Conservation (phyloP, 805 yeast species). For the Komagataella kurtzmanii region DNA sequence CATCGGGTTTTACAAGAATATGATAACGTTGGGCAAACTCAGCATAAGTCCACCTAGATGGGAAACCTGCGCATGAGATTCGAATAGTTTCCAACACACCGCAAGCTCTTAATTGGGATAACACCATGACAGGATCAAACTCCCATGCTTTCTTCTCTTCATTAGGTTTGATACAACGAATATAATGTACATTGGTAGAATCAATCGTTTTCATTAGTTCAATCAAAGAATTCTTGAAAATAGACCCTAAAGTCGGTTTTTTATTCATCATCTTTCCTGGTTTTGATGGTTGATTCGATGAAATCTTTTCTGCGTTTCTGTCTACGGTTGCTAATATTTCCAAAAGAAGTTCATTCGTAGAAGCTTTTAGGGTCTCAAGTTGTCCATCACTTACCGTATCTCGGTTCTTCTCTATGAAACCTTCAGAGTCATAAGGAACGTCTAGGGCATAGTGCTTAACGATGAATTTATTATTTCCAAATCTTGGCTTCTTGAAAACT, state of each 20-base stretch:
- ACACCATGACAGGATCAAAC: constrained; percentile 89
- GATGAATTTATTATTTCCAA: constrained; percentile 83
- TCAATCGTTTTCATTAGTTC: constrained; percentile 89
- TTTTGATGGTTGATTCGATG: constrained; percentile 21
- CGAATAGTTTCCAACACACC: constrained; percentile 96
- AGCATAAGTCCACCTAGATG: constrained; percentile 88
- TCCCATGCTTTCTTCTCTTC: constrained; percentile 92
- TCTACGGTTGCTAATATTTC: constrained; percentile 57
- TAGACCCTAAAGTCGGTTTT: constrained; percentile 90
- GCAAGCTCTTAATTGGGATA: constrained; percentile 92
- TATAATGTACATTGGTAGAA: constrained; percentile 91
- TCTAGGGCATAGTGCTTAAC: constrained; percentile 92
- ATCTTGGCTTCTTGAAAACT: constrained; percentile 85
- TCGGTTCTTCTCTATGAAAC: constrained; percentile 92
- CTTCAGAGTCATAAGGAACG: constrained; percentile 83
- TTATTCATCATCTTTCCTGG: constrained; percentile 31
- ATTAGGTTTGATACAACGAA: constrained; percentile 95
- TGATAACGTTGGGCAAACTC: constrained; percentile 88
- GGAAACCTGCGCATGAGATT: constrained; percentile 96
- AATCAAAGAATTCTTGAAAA: constrained; percentile 83
- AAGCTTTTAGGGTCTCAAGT: constrained; percentile 62
- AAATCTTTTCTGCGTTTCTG: constrained; percentile 31
- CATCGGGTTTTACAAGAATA: constrained; percentile 58
- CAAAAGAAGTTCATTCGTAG: constrained; percentile 53
- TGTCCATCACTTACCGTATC: constrained; percentile 97